Evolutionary conservation across 129 eudicot species (phyloP).

Genomic region (Tanacetum coccineum): DNA sequence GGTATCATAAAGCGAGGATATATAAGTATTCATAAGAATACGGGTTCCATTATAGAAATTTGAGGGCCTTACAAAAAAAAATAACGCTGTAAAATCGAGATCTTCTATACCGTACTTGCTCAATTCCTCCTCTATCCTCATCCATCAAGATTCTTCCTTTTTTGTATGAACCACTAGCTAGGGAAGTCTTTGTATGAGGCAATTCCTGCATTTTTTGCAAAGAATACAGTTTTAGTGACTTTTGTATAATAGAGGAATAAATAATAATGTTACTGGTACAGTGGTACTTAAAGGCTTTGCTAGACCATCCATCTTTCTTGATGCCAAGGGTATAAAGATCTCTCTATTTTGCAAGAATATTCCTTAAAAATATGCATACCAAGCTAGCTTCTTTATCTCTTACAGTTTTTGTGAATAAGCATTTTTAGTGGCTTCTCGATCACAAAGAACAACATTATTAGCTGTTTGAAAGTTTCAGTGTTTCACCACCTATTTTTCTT

Average conservation of each 20-base stretch:
- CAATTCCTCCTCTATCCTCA: not conserved
- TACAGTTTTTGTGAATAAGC: no score
- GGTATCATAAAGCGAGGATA: not conserved
- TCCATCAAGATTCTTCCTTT: not conserved
- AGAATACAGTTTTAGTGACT: not conserved
- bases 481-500: not conserved
- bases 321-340: not conserved
- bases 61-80: no score
- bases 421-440: not conserved
- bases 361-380: not conserved
- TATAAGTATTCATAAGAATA: not conserved
- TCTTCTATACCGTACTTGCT: no score
- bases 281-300: not conserved
- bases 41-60: no score
- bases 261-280: not conserved
- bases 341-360: not conserved
- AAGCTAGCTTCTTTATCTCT: no score
- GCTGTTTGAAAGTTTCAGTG: slow-evolving; percentile 7
- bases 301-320: not conserved
- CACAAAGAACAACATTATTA: not conserved
- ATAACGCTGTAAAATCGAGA: no score
- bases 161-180: not conserved
- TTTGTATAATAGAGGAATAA: not conserved
- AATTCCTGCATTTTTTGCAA: not conserved
- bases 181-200: not conserved